Conservation (phyloP, 129 eudicot genomes). For the Helianthus tuberosus region DNA sequence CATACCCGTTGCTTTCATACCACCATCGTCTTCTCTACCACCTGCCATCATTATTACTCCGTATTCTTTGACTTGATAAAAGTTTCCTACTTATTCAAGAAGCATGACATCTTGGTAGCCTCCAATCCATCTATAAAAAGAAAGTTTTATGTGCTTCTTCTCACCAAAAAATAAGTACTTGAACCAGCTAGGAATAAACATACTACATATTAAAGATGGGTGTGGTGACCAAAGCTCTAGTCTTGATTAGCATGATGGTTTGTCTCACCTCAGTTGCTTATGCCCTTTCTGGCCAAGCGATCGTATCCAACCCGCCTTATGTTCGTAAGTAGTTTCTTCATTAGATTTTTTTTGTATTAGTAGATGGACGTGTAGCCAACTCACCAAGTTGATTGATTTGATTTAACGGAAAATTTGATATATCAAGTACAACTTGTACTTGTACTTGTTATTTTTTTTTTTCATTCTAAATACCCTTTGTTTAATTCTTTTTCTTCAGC, state of each 20-base stretch:
- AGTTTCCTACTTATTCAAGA: neutral
- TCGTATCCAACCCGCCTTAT: constrained; percentile 34
- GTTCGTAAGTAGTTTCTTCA: constrained; percentile 34
- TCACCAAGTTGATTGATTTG: no score
- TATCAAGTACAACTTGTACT: no score
- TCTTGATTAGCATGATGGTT: constrained; percentile 16
- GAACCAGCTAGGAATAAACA: neutral
- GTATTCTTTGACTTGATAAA: constrained; percentile 18
- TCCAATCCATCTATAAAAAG: constrained; percentile 12
- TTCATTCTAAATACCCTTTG: no score
- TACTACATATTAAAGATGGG: constrained; percentile 9
- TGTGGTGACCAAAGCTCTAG: constrained; percentile 17
- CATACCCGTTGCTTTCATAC: no score
- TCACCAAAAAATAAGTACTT: no score
- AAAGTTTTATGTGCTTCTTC: neutral
- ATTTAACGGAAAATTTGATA: no score
- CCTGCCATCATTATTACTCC: neutral
- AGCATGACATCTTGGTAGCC: neutral
- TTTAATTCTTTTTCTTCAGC: no score
- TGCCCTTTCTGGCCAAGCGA: constrained; percentile 42
- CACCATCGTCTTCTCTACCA: no score
- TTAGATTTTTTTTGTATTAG: neutral
- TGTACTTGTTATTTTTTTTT: no score
- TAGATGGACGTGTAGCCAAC: no score
- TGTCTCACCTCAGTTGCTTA: constrained; percentile 24